Conservation (phyloP, 2,329 filamentous ascomycete genomes). For the Cladosporium sp. region DNA sequence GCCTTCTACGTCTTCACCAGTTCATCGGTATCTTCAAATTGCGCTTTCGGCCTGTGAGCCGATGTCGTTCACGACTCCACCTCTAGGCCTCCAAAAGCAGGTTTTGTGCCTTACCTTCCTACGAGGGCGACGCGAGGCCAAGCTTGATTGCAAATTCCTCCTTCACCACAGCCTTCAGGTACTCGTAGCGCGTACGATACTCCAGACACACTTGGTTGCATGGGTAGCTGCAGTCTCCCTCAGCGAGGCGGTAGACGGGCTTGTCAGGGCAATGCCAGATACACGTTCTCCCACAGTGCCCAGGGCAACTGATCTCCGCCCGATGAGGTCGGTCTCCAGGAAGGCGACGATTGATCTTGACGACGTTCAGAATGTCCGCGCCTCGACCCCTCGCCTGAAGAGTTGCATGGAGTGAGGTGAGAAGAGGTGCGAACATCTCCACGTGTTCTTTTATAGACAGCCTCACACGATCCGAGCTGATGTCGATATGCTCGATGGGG, state of each 20-base stretch:
- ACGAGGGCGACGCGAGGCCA: background rate
- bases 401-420: background rate
- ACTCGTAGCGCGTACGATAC: background rate
- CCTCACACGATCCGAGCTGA: background rate
- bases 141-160: background rate
- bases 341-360: background rate
- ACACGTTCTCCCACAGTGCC: background rate
- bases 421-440: background rate
- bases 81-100: background rate
- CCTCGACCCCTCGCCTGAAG: background rate
- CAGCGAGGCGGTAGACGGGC: background rate
- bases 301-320: background rate
- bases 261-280: background rate
- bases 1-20: background rate
- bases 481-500: background rate
- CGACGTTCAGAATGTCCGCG: background rate
- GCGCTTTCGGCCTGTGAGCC: background rate
- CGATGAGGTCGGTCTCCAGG: background rate
- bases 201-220: background rate
- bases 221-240: background rate
- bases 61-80: background rate
- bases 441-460: background rate
- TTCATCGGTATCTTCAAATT: background rate
- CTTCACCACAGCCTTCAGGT: background rate
- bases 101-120: background rate